Percentiles rank a stretch among this genome's conserved stretches.
Conservation (phyloP, 495 filamentous ascomycete species). For the Penicillium roqueforti region DNA sequence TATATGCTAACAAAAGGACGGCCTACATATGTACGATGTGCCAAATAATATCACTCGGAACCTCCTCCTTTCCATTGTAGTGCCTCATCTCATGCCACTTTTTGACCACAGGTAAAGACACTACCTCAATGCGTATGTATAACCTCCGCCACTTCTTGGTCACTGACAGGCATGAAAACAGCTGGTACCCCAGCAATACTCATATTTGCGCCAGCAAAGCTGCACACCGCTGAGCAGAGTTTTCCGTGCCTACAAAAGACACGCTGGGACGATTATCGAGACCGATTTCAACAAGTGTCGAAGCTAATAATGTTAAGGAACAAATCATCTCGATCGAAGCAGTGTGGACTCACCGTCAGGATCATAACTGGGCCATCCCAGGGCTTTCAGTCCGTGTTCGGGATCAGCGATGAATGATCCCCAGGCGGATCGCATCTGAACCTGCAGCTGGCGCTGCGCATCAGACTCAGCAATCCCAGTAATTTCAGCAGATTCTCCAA, state of each 20-base stretch:
- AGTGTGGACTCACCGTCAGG: conserved; percentile 14
- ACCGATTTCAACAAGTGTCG: not conserved
- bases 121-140: no score
- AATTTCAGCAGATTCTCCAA: conserved; percentile 37
- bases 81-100: no score
- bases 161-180: no score
- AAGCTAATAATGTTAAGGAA: not conserved
- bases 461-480: conserved; percentile 30
- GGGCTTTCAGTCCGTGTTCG: conserved; percentile 31
- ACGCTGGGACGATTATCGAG: not conserved
- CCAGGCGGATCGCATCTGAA: conserved; percentile 44
- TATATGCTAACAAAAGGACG: not conserved
- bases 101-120: no score
- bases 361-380: conserved; percentile 41
- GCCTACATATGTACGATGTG: no score
- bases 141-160: no score
- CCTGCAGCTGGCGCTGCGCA: conserved; percentile 27
- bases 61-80: no score
- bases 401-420: conserved; percentile 50
- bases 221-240: not conserved
- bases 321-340: not conserved
- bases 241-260: not conserved
- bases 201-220: not conserved
- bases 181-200: no score
- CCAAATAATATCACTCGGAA: no score